A percentile compares a stretch with the other conserved stretches of the same genome.
phyloP scores from a whole-genome alignment of 805 yeast species.

The Yarrowia divulgata region DNA sequence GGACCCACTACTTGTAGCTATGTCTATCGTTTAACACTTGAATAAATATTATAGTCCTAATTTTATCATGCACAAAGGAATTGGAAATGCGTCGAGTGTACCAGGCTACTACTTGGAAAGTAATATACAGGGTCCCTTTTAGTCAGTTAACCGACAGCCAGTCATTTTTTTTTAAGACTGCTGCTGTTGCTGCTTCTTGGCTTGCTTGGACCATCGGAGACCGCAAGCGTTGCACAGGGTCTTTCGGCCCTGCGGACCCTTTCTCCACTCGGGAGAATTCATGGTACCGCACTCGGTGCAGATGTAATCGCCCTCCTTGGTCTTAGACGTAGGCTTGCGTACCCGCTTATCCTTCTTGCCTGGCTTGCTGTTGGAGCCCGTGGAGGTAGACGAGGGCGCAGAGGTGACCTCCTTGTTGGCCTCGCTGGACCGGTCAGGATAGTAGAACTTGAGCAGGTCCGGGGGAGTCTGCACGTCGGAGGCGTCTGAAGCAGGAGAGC shows the following conservation, averaged over 20 bases:
- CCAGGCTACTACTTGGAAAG: not conserved
- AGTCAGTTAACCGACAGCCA: no score
- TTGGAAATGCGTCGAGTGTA: not conserved
- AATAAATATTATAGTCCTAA: conserved; percentile 1
- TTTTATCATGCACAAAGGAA: not conserved
- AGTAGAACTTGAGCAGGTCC: conserved; percentile 29
- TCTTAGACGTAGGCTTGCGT: conserved; percentile 29
- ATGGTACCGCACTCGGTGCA: conserved; percentile 77
- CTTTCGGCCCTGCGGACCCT: conserved; percentile 84
- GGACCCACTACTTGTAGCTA: no score
- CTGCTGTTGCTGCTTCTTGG: conserved; percentile 41
- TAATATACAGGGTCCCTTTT: no score
- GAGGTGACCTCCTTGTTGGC: not conserved
- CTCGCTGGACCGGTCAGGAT: conserved; percentile 14
- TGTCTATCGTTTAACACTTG: not conserved
- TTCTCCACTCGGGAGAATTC: conserved; percentile 91
- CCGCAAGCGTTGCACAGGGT: conserved; percentile 95
- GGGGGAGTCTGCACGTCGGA: not conserved
- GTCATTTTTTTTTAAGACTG: not conserved
- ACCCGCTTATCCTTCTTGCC: conserved; percentile 20
- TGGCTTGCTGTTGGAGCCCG: not conserved
- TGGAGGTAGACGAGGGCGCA: not conserved
- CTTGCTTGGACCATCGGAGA: conserved; percentile 56
- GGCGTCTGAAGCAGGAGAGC: conserved; percentile 19
- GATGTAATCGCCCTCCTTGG: conserved; percentile 42